Evolutionary conservation across 306 rosid genomes (phyloP).

Genomic region (Medicago lupulina): DNA sequence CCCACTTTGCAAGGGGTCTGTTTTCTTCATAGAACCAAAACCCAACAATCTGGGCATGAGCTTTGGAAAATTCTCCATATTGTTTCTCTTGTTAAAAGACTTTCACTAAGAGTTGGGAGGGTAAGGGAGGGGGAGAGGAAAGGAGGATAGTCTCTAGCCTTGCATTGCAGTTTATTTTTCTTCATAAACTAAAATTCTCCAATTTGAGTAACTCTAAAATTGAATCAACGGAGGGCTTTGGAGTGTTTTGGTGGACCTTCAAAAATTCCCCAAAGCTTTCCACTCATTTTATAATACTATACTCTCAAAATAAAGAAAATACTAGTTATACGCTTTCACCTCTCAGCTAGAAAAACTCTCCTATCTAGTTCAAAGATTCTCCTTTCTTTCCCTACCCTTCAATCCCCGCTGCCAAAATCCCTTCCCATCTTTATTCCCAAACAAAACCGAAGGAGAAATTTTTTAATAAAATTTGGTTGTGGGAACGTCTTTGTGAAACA

Average conservation of each 20-base stretch:
- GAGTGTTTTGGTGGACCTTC: background rate
- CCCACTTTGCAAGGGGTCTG: background rate
- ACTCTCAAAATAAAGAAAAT: background rate
- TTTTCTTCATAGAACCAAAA: background rate
- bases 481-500: slow-evolving; percentile 24
- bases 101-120: background rate
- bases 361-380: background rate
- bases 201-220: background rate
- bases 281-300: background rate
- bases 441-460: slow-evolving; percentile 12
- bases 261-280: background rate
- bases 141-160: background rate
- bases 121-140: background rate
- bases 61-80: background rate
- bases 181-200: background rate
- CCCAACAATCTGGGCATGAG: background rate
- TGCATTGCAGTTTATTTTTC: background rate
- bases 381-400: background rate
- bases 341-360: background rate
- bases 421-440: background rate
- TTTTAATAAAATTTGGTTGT: slow-evolving; percentile 24
- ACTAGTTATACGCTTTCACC: background rate
- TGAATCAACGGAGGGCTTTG: background rate
- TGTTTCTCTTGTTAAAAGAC: background rate
- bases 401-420: no score